phyloP scores from a whole-genome alignment of 2,329 filamentous ascomycete genomes.

The Talaromyces sp. region DNA sequence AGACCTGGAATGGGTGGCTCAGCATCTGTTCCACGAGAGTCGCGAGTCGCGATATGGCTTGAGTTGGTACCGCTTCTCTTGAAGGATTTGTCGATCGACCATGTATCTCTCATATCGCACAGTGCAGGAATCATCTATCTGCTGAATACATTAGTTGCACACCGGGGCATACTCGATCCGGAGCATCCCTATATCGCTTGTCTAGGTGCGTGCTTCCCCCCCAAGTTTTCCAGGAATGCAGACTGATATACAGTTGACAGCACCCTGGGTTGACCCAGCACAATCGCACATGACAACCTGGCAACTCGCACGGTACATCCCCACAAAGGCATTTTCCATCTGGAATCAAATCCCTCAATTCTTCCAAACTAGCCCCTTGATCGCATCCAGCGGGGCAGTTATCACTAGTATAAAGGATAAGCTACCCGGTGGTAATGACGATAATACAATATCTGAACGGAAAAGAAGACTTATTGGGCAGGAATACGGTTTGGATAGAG shows the following conservation, averaged over 20 bases:
- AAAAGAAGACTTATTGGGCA: slow-evolving; percentile 22
- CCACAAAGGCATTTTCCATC: slow-evolving; percentile 26
- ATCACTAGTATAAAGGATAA: slow-evolving; percentile 21
- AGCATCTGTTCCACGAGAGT: slow-evolving; percentile 35
- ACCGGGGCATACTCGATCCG: slow-evolving; percentile 35
- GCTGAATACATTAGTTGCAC: slow-evolving; percentile 41
- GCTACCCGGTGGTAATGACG: not conserved
- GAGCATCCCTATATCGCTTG: slow-evolving; percentile 32
- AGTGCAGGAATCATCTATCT: slow-evolving; percentile 45
- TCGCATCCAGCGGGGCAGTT: slow-evolving; percentile 26
- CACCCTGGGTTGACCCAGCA: slow-evolving; percentile 45
- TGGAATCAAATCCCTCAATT: slow-evolving; percentile 33
- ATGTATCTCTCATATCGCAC: slow-evolving; percentile 43
- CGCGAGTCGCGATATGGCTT: slow-evolving; percentile 42
- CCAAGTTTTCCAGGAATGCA: not conserved
- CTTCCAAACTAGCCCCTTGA: slow-evolving; percentile 26
- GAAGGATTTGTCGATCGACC: slow-evolving; percentile 34
- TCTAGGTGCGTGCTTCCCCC: slow-evolving; percentile 26
- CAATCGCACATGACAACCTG: slow-evolving; percentile 34
- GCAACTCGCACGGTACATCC: slow-evolving; percentile 30
- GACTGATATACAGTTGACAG: not conserved
- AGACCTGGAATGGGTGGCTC: slow-evolving; percentile 49
- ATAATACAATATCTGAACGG: not conserved
- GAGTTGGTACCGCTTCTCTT: slow-evolving; percentile 45
- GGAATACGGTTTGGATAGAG: slow-evolving; percentile 23